A percentile compares a stretch with the other conserved stretches of the same genome.
Conservation (phyloP, 164 flowering plant genomes). For the Stephania japonica region DNA sequence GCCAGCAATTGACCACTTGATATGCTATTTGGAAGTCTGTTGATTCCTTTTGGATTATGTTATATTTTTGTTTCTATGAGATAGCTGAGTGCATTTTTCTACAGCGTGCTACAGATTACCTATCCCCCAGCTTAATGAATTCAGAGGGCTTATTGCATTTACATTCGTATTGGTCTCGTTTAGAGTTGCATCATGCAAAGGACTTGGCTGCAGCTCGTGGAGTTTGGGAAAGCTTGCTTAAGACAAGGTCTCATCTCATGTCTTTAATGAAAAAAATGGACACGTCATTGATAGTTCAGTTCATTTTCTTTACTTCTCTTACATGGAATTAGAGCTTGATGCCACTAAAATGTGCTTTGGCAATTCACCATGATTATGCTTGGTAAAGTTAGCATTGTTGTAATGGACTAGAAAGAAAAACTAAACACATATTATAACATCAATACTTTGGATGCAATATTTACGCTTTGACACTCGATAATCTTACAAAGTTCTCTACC, state of each 20-base stretch:
- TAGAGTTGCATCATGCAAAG: slow-evolving; percentile 59
- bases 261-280: background rate
- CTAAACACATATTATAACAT: too few species aligned
- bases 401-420: too few species aligned
- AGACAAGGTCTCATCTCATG: slow-evolving; percentile 44
- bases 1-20: too few species aligned
- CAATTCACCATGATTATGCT: too few species aligned
- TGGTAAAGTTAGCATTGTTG: too few species aligned
- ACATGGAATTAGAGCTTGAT: too few species aligned
- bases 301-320: background rate
- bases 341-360: too few species aligned
- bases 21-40: background rate
- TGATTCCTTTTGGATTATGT: background rate
- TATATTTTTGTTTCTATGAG: background rate
- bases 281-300: background rate
- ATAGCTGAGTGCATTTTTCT: background rate
- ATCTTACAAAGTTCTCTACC: too few species aligned
- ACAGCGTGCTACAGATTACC: slow-evolving; percentile 80
- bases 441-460: too few species aligned
- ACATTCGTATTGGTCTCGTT: slow-evolving; percentile 80
- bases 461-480: too few species aligned
- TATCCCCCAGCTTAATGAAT: slow-evolving; percentile 55
- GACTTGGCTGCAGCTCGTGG: slow-evolving; percentile 78
- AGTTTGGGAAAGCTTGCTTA: slow-evolving; percentile 93
- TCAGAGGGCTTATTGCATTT: slow-evolving; percentile 51